A percentile compares a stretch with the other conserved stretches of the same genome.
Evolutionary conservation across 1,284 basidiomycete species (phyloP).

Genomic region (Puccinia novopanici): DNA sequence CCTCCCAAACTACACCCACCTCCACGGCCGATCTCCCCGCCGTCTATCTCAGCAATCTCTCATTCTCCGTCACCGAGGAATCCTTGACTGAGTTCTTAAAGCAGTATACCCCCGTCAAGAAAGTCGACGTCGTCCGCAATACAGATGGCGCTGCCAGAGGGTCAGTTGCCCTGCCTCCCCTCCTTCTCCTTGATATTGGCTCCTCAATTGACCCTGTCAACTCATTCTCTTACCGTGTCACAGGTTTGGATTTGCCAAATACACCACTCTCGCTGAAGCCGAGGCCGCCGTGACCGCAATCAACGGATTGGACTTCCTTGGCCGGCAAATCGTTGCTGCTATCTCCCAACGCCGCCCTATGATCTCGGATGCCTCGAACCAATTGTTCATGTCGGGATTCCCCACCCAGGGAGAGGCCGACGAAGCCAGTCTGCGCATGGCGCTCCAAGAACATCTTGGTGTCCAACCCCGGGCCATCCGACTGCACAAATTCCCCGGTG

Average conservation of each 20-base stretch:
- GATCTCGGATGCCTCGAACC: constrained; percentile 32
- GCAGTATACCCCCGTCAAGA: constrained; percentile 41
- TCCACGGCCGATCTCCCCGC: constrained; percentile 11
- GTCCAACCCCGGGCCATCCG: constrained; percentile 34
- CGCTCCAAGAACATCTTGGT: constrained; percentile 8
- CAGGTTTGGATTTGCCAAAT: constrained; percentile 49
- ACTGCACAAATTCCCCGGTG: constrained; percentile 47
- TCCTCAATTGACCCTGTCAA: not conserved
- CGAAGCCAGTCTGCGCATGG: constrained; percentile 19
- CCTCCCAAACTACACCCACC: not conserved
- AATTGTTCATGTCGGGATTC: constrained; percentile 49
- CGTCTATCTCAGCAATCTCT: constrained; percentile 49
- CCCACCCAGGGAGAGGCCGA: constrained; percentile 42
- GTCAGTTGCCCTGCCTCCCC: not conserved
- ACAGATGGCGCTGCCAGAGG: constrained; percentile 39
- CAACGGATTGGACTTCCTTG: constrained; percentile 41
- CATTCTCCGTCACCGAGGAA: constrained; percentile 41
- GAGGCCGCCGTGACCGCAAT: constrained; percentile 32
- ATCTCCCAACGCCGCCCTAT: constrained; percentile 28
- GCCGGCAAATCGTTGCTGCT: constrained; percentile 19
- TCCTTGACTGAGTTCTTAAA: constrained; percentile 35
- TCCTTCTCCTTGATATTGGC: not conserved
- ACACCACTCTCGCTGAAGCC: constrained; percentile 31
- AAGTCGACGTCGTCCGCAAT: constrained; percentile 40
- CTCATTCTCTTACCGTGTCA: not conserved